A percentile compares a stretch with the other conserved stretches of the same genome.
phyloP scores from a whole-genome alignment of 805 yeast genomes.

The Lachancea sp. region DNA sequence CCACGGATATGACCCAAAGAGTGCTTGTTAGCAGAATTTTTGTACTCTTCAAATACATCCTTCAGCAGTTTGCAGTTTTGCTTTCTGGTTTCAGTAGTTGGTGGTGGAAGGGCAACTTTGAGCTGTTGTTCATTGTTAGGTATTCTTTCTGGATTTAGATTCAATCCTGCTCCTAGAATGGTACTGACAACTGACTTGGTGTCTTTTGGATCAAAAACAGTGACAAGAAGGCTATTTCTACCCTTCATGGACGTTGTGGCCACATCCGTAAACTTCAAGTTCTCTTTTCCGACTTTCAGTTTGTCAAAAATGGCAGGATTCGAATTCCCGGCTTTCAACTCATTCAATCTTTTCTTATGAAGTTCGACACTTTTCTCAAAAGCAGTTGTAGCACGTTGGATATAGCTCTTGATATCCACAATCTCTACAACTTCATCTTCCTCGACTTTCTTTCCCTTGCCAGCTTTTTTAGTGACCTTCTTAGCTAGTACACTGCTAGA shows the following conservation, averaged over 20 bases:
- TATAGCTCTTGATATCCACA: constrained; percentile 14
- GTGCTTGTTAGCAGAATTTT: constrained; percentile 41
- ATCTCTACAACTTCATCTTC: constrained; percentile 13
- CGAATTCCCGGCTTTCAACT: constrained; percentile 62
- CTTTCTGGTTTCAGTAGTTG: constrained; percentile 57
- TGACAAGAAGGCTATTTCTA: constrained; percentile 57
- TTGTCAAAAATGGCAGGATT: constrained; percentile 61
- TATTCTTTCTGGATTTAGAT: constrained; percentile 75
- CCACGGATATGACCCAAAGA: constrained; percentile 55
- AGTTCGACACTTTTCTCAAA: constrained; percentile 45
- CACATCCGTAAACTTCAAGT: constrained; percentile 47
- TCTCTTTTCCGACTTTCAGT: constrained; percentile 44
- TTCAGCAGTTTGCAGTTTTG: constrained; percentile 57
- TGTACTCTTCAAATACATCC: constrained; percentile 56
- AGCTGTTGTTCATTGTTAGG: constrained; percentile 66
- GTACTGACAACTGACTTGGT: constrained; percentile 64
- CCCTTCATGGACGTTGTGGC: constrained; percentile 73
- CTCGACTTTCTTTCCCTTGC: constrained; percentile 12
- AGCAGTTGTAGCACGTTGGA: constrained; percentile 16
- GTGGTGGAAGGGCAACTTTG: constrained; percentile 67
- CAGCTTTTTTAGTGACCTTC: constrained; percentile 8
- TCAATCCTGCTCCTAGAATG: constrained; percentile 59
- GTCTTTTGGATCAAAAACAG: constrained; percentile 79
- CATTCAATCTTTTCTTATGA: constrained; percentile 52
- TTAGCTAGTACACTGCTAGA: neutral